Evolutionary conservation across 2,329 filamentous ascomycete species (phyloP), one percentile per base, ranked within the genome.

Genomic region (Fusarium decemcellulare): DNA sequence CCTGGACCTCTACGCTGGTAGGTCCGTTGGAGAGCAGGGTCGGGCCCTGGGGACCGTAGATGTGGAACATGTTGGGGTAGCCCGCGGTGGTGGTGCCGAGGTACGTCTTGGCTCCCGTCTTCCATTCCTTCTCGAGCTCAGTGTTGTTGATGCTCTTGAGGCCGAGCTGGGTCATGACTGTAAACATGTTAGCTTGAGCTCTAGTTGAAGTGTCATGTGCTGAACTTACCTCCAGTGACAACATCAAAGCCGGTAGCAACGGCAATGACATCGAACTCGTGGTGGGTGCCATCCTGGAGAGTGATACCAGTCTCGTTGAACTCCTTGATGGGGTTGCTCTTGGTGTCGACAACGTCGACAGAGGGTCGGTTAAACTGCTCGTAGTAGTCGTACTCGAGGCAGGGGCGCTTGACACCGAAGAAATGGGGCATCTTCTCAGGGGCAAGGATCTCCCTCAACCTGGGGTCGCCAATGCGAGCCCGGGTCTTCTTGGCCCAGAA

Each of bases 11-110:
- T 8, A 86, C 82, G 2, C 80, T 83, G 1, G 84, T 82, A 0
- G 89, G 88, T 0, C 87, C 88, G 68, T 90, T 91, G 71, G 81
- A 76, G 6, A 90, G 78, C 0, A 86, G 81, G 0, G 87, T 89
- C 0, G 88, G 88, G 0, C 80, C 85, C n/a, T 90, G 88, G 1
- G 83, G 79, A 0, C 87, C 87, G 72, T 89, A 90, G 51, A 85
- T 78, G 67, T 83, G 79, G 76, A 86, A 85, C 82, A 86, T 84
- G 71, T 86, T 86, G 34, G 84, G 84, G 51, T 82, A 86, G 14
- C 81, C 82, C 51, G 73, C 72, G 37, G 84, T 79, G 0, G 81
- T 82, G 6, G 76, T 79, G 7, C 84, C 84, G 3, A 86, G 80
- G 58, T 85, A 85, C 0, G 83, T 84, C 46, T 77, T 76, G 4